Evolutionary conservation across 306 rosid genomes (phyloP), one percentile per base, ranked within the genome.

Genomic region (Gastrolobium villosum): DNA sequence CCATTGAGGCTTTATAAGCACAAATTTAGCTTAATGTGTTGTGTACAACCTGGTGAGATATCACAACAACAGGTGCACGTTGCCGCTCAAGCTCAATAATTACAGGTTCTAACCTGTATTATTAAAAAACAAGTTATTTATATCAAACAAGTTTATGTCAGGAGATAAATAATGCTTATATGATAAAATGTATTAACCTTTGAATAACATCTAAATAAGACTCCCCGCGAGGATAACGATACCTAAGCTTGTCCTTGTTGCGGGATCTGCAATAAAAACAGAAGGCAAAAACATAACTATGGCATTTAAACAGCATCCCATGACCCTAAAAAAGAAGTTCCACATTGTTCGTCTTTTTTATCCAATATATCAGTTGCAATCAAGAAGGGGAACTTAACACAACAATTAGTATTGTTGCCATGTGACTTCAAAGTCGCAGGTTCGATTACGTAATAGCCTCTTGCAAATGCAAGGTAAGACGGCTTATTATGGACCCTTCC

Each of bases 201-300:
- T 96, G 99, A 74, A 96, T 96, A 43, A 93, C 99, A 82, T 96
- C 99, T 84, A 96, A 82, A 83, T 96, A 96, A 62, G 99, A 96
- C 84, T 96, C 99, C 39, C 99, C 99, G 35, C 99, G 98, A 78
- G 99, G 98, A 84, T 96, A 96, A 31, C 98, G 89, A 80, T 96
- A 96, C 86, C 99, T 87, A 88, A 96, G 89, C 85, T 93, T 93
- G 81, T 96, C 99, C 87, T 93, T 96, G 74, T 87, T 88, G 15
- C 97, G 98, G 15, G 98, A 81, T 81, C 99, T 96, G 90, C 70
- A 41, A 83, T 37, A 48, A 60, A 46, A 57, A 67, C 74, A 46
- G 53, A 14, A 41, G 50, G 54, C 0, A 26, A 5, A 9, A 63
- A 60, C 41, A 43, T 48, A 76, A 72, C 53, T 39, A 71, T 15